A percentile compares a stretch with the other conserved stretches of the same genome.
phyloP scores from a whole-genome alignment of 2,329 filamentous ascomycete species.

The Akanthomyces uredinophilus region DNA sequence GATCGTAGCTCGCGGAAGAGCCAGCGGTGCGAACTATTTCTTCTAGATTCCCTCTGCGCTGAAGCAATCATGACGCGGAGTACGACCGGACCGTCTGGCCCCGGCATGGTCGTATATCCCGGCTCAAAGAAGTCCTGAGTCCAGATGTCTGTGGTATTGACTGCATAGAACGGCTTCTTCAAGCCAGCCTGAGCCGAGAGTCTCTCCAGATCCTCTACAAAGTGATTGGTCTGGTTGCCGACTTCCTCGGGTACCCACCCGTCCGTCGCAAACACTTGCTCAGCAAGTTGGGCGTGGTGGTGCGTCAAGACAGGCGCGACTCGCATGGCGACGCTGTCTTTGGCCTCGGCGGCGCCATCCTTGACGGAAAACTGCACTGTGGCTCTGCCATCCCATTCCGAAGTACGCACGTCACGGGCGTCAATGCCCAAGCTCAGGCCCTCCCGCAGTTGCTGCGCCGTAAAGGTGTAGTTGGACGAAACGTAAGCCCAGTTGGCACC shows the following conservation, averaged over 20 bases:
- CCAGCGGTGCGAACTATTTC: not conserved
- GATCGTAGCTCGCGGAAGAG: conserved; percentile 1
- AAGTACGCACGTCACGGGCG: conserved; percentile 25
- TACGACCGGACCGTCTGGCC: not conserved
- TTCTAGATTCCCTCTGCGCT: not conserved
- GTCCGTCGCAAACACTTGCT: conserved; percentile 22
- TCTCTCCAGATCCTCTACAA: not conserved
- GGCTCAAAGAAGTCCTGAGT: conserved; percentile 10
- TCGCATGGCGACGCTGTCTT: conserved; percentile 26
- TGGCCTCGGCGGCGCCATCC: conserved; percentile 17
- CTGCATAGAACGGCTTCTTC: not conserved
- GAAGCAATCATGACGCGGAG: conserved; percentile 11
- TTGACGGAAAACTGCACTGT: conserved; percentile 26
- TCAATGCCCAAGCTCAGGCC: conserved; percentile 32
- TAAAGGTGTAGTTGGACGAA: conserved; percentile 23
- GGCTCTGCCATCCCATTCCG: conserved; percentile 25
- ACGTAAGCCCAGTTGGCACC: conserved; percentile 23
- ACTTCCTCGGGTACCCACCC: not conserved
- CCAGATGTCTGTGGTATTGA: not conserved
- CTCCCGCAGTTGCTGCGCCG: conserved; percentile 21
- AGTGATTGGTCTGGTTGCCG: not conserved
- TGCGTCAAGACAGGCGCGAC: conserved; percentile 33
- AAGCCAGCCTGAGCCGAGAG: not conserved
- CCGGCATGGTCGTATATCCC: conserved; percentile 7
- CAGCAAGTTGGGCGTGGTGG: conserved; percentile 29